Conservation (phyloP, 2,329 filamentous ascomycete species). For the Claviceps purpurea region DNA sequence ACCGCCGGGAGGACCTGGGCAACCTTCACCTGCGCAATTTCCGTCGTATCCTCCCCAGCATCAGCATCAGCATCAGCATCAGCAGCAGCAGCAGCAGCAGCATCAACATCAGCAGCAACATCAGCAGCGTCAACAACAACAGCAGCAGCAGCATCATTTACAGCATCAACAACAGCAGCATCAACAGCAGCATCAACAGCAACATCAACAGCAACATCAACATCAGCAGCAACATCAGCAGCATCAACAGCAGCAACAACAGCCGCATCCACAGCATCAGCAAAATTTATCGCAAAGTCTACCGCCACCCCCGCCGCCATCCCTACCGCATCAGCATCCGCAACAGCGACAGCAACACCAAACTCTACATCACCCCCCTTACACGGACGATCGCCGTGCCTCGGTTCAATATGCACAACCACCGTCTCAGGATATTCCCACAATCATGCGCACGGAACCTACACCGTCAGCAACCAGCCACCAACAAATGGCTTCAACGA, state of each 20-base stretch:
- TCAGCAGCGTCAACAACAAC: not conserved
- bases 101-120: not conserved
- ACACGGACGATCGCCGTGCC: slow-evolving; percentile 63
- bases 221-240: too few species aligned
- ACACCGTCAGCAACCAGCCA: slow-evolving; percentile 45
- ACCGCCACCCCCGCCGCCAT: too few species aligned
- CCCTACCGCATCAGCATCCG: not conserved
- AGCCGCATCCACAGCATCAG: too few species aligned
- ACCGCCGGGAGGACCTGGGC: slow-evolving; percentile 19
- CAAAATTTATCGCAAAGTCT: too few species aligned
- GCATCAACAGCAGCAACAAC: too few species aligned
- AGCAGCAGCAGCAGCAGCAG: slow-evolving; percentile 1
- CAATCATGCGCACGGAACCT: slow-evolving; percentile 37
- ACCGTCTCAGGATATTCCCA: slow-evolving; percentile 32
- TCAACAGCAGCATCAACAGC: too few species aligned
- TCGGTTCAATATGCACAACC: slow-evolving; percentile 54
- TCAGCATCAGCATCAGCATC: slow-evolving; percentile 23
- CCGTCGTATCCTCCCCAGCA: slow-evolving; percentile 23
- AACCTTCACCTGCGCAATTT: slow-evolving; percentile 27
- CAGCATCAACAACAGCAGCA: slow-evolving; percentile 10
- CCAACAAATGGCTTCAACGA: slow-evolving; percentile 24
- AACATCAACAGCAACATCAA: too few species aligned
- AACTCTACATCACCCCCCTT: slow-evolving; percentile 43
- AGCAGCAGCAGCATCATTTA: slow-evolving; percentile 8
- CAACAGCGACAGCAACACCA: not conserved